These are phyloP conservation scores for Torrubiella hemipterigena DNA, from an alignment of 2,329 filamentous ascomycete genomes.

Conservation along the genomic window DNA sequence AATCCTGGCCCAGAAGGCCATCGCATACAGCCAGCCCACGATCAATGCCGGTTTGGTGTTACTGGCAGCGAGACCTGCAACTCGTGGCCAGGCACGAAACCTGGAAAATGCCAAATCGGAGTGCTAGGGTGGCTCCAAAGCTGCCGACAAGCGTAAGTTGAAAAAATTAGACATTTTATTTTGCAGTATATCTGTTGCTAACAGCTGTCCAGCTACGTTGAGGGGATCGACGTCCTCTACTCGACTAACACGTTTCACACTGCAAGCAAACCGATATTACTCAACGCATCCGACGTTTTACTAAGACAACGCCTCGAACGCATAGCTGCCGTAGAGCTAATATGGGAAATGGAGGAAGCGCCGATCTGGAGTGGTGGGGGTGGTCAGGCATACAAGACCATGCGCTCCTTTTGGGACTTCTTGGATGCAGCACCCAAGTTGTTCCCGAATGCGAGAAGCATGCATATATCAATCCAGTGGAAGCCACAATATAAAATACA, in stretches of 20 bases:
- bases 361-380: not conserved
- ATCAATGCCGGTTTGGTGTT: slow-evolving; percentile 10
- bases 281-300: not conserved
- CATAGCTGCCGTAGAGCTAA: not conserved
- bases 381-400: not conserved
- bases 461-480: not conserved
- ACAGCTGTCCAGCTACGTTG: slow-evolving; percentile 5
- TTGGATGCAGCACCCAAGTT: not conserved
- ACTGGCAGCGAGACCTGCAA: slow-evolving; percentile 7
- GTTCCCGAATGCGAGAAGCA: not conserved
- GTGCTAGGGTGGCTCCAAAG: slow-evolving; percentile 17
- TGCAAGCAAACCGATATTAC: slow-evolving; percentile 2
- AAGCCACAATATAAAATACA: not conserved
- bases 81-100: slow-evolving; percentile 10
- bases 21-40: slow-evolving; percentile 8
- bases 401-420: not conserved
- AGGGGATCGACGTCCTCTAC: slow-evolving; percentile 7
- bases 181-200: slow-evolving; percentile 1
- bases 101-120: slow-evolving; percentile 12
- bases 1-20: slow-evolving; percentile 1
- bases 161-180: slow-evolving; percentile 1
- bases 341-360: not conserved
- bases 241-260: slow-evolving; percentile 8
- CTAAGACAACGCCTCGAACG: not conserved
- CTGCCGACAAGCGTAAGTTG: slow-evolving; percentile 16